phyloP scores from a whole-genome alignment of 2,329 filamentous ascomycete genomes.

The Cercospora citrullina region DNA sequence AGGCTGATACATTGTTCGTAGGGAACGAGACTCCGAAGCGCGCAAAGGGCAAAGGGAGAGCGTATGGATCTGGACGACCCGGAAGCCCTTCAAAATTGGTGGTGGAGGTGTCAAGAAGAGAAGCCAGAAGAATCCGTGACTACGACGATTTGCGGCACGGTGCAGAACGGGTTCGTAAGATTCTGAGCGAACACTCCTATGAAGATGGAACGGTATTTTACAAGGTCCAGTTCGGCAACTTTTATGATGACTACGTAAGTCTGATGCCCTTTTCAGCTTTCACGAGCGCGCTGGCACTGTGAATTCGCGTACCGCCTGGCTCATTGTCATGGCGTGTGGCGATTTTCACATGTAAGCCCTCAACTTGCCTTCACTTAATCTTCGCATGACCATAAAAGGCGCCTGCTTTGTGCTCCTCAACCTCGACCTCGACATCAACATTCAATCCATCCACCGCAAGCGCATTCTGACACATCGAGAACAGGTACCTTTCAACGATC shows the following conservation, averaged over 20 bases:
- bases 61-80: neutral
- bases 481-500: conserved; percentile 50
- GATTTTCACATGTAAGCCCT: neutral
- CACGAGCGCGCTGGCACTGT: neutral
- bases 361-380: neutral
- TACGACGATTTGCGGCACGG: conserved; percentile 34
- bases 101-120: conserved; percentile 22
- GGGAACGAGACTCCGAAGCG: conserved; percentile 16
- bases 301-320: neutral
- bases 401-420: neutral
- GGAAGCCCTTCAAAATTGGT: conserved; percentile 8
- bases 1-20: conserved; percentile 7
- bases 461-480: conserved; percentile 5
- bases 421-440: neutral
- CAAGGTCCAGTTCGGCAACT: conserved; percentile 46
- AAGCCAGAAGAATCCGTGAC: conserved; percentile 22
- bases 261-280: neutral
- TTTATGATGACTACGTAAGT: conserved; percentile 43
- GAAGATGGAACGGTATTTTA: conserved; percentile 41
- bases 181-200: conserved; percentile 43
- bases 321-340: neutral
- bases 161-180: conserved; percentile 39
- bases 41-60: conserved; percentile 7
- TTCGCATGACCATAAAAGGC: neutral
- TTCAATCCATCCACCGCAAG: neutral